phyloP scores from a whole-genome alignment of 352 stramenopile species.

The Phytophthora europaea region DNA sequence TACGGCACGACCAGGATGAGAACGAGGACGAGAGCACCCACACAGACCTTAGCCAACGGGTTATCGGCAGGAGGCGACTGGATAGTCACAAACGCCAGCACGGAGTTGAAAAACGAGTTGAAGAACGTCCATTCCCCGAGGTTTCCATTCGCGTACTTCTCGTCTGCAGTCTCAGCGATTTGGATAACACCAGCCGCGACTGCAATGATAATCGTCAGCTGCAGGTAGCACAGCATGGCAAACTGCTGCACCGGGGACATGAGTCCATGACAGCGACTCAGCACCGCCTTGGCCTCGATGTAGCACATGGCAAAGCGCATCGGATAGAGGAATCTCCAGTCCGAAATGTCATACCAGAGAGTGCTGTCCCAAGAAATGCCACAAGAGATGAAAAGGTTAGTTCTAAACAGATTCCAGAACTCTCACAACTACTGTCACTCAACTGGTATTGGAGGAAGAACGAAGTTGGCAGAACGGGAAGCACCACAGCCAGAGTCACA shows the following conservation, averaged over 20 bases:
- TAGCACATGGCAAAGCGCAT: conserved; percentile 87
- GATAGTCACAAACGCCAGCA: conserved; percentile 88
- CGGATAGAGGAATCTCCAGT: conserved; percentile 87
- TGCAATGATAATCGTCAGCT: conserved; percentile 82
- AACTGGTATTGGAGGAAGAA: conserved; percentile 81
- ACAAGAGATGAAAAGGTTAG: not conserved
- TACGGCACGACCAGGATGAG: conserved; percentile 88
- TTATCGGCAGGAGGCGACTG: conserved; percentile 86
- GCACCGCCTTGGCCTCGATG: conserved; percentile 72
- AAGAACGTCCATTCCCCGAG: conserved; percentile 88
- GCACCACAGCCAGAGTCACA: conserved; percentile 70
- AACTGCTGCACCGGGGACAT: conserved; percentile 86
- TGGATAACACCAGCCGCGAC: conserved; percentile 84
- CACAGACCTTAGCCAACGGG: conserved; percentile 77
- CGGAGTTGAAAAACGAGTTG: conserved; percentile 89
- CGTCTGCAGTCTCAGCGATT: conserved; percentile 80
- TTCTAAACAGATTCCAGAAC: not conserved
- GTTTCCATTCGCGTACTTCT: conserved; percentile 47
- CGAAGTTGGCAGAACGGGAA: conserved; percentile 77
- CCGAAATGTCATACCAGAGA: conserved; percentile 71
- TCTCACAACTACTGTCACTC: conserved; percentile 24
- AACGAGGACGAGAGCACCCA: conserved; percentile 80
- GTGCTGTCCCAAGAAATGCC: conserved; percentile 48
- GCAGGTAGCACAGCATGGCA: conserved; percentile 80
- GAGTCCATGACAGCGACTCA: conserved; percentile 79